These are phyloP conservation scores for Fusarium transvaalense DNA, from an alignment of 2,329 filamentous ascomycete species.

Conservation along the genomic window DNA sequence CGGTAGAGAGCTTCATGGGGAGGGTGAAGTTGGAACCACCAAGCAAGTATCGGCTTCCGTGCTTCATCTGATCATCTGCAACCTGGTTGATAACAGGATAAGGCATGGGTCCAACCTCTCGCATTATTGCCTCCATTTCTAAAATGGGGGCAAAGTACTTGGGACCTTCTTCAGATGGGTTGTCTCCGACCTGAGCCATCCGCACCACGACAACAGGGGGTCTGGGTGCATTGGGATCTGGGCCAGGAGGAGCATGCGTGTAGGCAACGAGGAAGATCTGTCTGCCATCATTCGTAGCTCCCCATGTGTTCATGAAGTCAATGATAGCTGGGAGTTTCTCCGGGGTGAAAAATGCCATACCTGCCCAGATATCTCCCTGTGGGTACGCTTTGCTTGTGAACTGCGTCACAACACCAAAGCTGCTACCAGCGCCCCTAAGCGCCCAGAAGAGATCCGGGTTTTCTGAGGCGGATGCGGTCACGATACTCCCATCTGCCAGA, in stretches of 20 bases:
- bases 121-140: constrained; percentile 53
- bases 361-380: constrained; percentile 52
- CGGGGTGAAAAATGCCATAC: constrained; percentile 45
- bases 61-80: constrained; percentile 53
- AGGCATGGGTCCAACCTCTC: constrained; percentile 56
- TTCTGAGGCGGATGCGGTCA: constrained; percentile 57
- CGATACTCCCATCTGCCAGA: constrained; percentile 53
- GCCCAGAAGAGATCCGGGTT: constrained; percentile 60
- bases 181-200: constrained; percentile 39
- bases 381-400: constrained; percentile 53
- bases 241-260: constrained; percentile 31
- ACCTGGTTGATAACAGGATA: constrained; percentile 57
- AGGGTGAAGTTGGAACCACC: constrained; percentile 60
- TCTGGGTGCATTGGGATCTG: constrained; percentile 40
- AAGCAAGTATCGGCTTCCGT: constrained; percentile 55
- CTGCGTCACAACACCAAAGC: constrained; percentile 59
- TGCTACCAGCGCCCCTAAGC: constrained; percentile 56
- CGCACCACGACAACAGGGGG: constrained; percentile 34
- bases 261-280: constrained; percentile 39
- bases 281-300: constrained; percentile 44
- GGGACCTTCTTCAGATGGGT: constrained; percentile 36
- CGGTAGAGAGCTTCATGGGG: constrained; percentile 52
- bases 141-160: constrained; percentile 54
- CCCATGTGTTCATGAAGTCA: constrained; percentile 49
- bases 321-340: constrained; percentile 49